phyloP scores from a whole-genome alignment of 352 stramenopile genomes.

The Aphanomyces astaci region DNA sequence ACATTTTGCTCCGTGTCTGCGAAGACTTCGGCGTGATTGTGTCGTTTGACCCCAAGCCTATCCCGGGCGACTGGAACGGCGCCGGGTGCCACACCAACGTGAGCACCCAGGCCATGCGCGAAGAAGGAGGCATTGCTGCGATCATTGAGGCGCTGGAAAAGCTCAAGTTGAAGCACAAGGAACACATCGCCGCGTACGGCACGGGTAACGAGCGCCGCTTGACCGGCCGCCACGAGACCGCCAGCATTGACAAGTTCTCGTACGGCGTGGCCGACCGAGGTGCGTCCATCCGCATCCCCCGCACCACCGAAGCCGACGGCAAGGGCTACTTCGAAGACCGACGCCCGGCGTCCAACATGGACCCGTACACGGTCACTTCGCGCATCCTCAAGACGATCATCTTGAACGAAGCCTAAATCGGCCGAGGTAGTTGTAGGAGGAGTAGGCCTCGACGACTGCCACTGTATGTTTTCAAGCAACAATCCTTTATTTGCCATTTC shows the following conservation, averaged over 20 bases:
- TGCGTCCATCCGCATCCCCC: constrained; percentile 89
- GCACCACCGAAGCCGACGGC: constrained; percentile 80
- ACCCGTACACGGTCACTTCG: constrained; percentile 96
- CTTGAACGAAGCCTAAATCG: constrained; percentile 53
- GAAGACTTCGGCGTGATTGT: constrained; percentile 97
- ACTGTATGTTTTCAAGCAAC: not conserved
- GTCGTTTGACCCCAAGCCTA: constrained; percentile 96
- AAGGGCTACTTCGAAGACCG: constrained; percentile 86
- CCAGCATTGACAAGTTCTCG: constrained; percentile 93
- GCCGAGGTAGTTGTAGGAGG: not conserved
- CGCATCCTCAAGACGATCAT: constrained; percentile 97
- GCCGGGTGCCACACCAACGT: constrained; percentile 96
- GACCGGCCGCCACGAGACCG: constrained; percentile 94
- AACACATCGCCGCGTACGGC: constrained; percentile 96
- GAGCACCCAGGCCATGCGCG: constrained; percentile 93
- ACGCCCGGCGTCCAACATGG: constrained; percentile 95
- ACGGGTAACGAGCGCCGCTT: constrained; percentile 95
- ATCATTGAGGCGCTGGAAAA: constrained; percentile 98
- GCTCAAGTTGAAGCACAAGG: constrained; percentile 93
- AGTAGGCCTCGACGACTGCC: no score
- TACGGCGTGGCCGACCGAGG: constrained; percentile 97
- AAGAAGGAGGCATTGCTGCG: constrained; percentile 85
- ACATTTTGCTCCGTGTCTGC: constrained; percentile 95
- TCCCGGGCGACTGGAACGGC: constrained; percentile 97
- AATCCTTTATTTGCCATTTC: not conserved